These are phyloP conservation scores for Mucuna pruriens DNA, from an alignment of 306 rosid genomes.

Conservation along the genomic window DNA sequence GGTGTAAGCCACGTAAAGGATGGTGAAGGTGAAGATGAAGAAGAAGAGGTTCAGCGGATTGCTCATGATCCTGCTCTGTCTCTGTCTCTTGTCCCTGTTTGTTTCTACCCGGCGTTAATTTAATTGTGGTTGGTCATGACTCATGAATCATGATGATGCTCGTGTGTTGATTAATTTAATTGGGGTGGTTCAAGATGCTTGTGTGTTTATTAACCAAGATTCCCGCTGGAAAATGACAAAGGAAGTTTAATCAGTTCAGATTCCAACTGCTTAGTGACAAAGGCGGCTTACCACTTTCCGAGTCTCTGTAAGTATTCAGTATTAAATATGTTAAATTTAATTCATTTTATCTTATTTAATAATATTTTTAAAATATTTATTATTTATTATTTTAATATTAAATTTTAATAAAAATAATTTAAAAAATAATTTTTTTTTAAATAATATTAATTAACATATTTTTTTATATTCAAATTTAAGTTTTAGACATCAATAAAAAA, in stretches of 20 bases:
- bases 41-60: slow-evolving; percentile 44
- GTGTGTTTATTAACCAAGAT: slow-evolving; percentile 4
- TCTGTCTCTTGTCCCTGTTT: background rate
- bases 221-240: background rate
- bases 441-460: too few species aligned
- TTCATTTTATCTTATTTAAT: too few species aligned
- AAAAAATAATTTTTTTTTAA: too few species aligned
- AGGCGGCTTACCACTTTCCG: background rate
- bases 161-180: background rate
- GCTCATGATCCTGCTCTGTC: slow-evolving; percentile 36
- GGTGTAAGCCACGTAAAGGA: slow-evolving; percentile 51
- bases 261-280: background rate
- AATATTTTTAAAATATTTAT: too few species aligned
- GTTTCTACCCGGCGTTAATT: background rate
- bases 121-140: background rate
- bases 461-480: too few species aligned
- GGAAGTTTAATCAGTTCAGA: background rate
- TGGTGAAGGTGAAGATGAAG: slow-evolving; percentile 49
- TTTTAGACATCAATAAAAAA: too few species aligned
- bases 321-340: too few species aligned
- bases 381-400: too few species aligned
- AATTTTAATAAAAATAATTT: too few species aligned
- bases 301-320: too few species aligned
- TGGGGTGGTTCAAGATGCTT: slow-evolving; percentile 32
- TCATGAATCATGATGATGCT: slow-evolving; percentile 37